phyloP scores from a whole-genome alignment of 1,284 basidiomycete species.

The Trametes sp. region DNA sequence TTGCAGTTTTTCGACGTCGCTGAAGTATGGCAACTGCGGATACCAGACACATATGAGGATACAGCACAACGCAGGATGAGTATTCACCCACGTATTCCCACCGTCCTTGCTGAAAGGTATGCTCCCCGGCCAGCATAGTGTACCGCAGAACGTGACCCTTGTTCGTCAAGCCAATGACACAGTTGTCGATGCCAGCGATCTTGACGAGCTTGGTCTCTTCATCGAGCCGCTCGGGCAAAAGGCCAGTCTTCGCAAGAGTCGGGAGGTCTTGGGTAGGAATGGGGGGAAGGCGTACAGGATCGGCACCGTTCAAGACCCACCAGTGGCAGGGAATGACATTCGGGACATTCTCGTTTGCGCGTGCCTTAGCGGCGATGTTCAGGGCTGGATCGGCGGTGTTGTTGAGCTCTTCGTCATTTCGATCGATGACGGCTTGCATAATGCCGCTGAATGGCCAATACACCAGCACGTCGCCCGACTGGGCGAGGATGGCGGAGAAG shows the following conservation, averaged over 20 bases:
- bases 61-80: slow-evolving; percentile 6
- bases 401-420: slow-evolving; percentile 57
- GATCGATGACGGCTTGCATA: slow-evolving; percentile 48
- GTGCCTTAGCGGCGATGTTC: slow-evolving; percentile 39
- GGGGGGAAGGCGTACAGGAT: slow-evolving; percentile 58
- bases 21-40: slow-evolving; percentile 71
- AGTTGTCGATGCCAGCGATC: slow-evolving; percentile 75
- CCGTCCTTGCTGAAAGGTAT: slow-evolving; percentile 45
- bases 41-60: slow-evolving; percentile 3
- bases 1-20: slow-evolving; percentile 60
- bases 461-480: slow-evolving; percentile 72
- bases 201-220: slow-evolving; percentile 66
- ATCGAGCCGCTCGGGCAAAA: slow-evolving; percentile 40
- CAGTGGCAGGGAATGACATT: slow-evolving; percentile 62
- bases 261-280: slow-evolving; percentile 48
- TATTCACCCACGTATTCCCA: slow-evolving; percentile 78
- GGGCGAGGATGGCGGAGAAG: slow-evolving; percentile 74
- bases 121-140: slow-evolving; percentile 51
- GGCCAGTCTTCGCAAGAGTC: slow-evolving; percentile 48
- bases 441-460: slow-evolving; percentile 74
- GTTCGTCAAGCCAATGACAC: slow-evolving; percentile 80
- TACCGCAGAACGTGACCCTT: slow-evolving; percentile 77
- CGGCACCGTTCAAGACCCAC: slow-evolving; percentile 58
- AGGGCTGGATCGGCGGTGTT: slow-evolving; percentile 42
- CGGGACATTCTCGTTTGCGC: slow-evolving; percentile 43